Percentiles rank a stretch among this genome's conserved stretches.
Conservation (phyloP, 768 basidiomycete species). For the Saitozyma podzolica region DNA sequence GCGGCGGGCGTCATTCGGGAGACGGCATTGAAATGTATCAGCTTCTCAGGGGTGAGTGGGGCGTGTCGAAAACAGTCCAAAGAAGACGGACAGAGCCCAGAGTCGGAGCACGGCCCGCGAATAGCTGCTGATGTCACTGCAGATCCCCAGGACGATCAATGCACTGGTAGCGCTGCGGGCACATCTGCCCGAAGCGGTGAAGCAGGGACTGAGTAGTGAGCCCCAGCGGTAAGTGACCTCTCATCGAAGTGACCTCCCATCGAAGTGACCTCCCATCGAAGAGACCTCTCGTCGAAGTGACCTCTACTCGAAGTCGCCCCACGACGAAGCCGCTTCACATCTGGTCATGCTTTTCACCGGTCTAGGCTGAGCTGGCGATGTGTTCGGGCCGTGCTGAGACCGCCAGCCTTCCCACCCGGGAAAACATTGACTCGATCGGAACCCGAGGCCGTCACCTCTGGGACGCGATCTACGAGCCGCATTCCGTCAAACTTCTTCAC, state of each 20-base stretch:
- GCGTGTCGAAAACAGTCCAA: neutral
- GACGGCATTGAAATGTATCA: slow-evolving; percentile 81
- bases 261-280: neutral
- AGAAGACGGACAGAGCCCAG: slow-evolving; percentile 60
- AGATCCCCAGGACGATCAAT: slow-evolving; percentile 68
- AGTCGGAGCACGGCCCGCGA: neutral
- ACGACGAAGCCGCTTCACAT: neutral
- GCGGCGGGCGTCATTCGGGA: slow-evolving; percentile 68
- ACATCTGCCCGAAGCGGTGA: slow-evolving; percentile 79
- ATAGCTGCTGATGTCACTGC: slow-evolving; percentile 6
- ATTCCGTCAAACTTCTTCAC: slow-evolving; percentile 81
- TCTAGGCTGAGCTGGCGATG: too few relatives aligned
- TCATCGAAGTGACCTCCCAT: neutral
- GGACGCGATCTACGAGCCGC: slow-evolving; percentile 84
- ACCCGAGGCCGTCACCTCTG: slow-evolving; percentile 72
- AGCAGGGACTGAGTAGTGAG: slow-evolving; percentile 63
- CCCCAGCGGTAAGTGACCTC: slow-evolving; percentile 63
- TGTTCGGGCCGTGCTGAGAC: slow-evolving; percentile 1
- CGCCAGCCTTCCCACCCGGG: slow-evolving; percentile 46
- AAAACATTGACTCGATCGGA: slow-evolving; percentile 66
- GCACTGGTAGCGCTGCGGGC: slow-evolving; percentile 73
- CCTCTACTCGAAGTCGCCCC: neutral
- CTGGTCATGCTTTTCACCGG: too few relatives aligned
- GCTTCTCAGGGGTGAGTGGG: slow-evolving; percentile 59
- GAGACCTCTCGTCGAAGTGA: slow-evolving; percentile 28